Evolutionary conservation across 257 asterid species (phyloP).

Genomic region (Echites panduratus): DNA sequence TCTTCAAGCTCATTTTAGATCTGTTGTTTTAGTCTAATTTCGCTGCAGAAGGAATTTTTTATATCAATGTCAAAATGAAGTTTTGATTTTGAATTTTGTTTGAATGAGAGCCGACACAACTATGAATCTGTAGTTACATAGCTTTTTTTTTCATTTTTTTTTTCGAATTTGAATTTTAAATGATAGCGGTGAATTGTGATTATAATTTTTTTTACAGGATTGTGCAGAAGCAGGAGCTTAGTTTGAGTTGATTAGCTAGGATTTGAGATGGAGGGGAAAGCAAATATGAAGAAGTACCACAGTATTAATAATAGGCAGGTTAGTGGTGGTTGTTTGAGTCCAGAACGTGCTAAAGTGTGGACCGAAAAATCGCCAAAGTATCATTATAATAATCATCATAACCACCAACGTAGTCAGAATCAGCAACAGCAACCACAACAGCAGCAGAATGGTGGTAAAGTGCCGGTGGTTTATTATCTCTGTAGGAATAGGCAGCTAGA

Average conservation of each 20-base stretch:
- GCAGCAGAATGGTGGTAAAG: conserved; percentile 31
- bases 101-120: background rate
- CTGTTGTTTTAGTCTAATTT: background rate
- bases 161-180: background rate
- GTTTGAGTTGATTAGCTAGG: background rate
- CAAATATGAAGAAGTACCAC: conserved; percentile 38
- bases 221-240: background rate
- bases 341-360: conserved; percentile 80
- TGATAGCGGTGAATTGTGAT: background rate
- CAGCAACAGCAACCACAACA: conserved; percentile 29
- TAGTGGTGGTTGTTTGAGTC: conserved; percentile 32
- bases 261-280: conserved; percentile 41
- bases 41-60: background rate
- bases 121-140: background rate
- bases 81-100: background rate
- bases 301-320: conserved; percentile 24
- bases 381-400: conserved; percentile 34
- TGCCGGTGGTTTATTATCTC: conserved; percentile 75
- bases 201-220: background rate
- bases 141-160: background rate
- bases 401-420: conserved; percentile 20
- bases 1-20: background rate
- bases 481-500: conserved; percentile 81
- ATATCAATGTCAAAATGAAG: background rate
- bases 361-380: conserved; percentile 73